Percentiles rank a stretch among this genome's conserved stretches.
phyloP scores from a whole-genome alignment of 1,139 yeast species.

The Chernovozyma sophiae-reginae region DNA sequence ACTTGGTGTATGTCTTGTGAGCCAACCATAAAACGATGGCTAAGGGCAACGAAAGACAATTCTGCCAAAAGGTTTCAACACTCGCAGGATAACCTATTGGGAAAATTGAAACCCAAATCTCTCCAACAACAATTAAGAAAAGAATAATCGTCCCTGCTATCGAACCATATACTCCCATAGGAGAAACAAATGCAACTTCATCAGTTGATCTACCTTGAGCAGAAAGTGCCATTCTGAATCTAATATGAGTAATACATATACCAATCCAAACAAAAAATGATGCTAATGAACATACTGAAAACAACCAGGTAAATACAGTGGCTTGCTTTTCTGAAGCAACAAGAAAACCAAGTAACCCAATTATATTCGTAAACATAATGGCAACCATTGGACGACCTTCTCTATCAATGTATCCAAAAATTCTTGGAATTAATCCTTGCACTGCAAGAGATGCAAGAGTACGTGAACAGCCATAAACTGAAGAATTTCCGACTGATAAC shows the following conservation, averaged over 20 bases:
- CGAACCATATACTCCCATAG: slow-evolving; percentile 48
- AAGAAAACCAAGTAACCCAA: slow-evolving; percentile 63
- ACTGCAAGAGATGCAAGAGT: slow-evolving; percentile 52
- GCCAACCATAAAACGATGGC: slow-evolving; percentile 32
- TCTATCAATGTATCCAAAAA: slow-evolving; percentile 51
- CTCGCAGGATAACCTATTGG: slow-evolving; percentile 36
- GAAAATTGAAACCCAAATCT: slow-evolving; percentile 43
- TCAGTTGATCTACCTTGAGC: slow-evolving; percentile 34
- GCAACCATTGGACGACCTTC: slow-evolving; percentile 57
- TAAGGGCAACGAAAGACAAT: slow-evolving; percentile 48
- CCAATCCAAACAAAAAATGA: slow-evolving; percentile 53
- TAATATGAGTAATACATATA: slow-evolving; percentile 28
- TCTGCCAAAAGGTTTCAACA: slow-evolving; percentile 37
- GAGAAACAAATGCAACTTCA: slow-evolving; percentile 46
- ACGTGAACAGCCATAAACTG: slow-evolving; percentile 54
- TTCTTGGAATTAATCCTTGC: slow-evolving; percentile 41
- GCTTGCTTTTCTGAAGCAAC: slow-evolving; percentile 46
- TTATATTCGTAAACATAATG: slow-evolving; percentile 41
- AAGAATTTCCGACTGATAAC: slow-evolving; percentile 52
- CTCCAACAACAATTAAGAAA: slow-evolving; percentile 40
- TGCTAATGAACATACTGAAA: slow-evolving; percentile 61
- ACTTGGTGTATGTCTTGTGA: slow-evolving; percentile 23
- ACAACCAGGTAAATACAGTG: slow-evolving; percentile 59
- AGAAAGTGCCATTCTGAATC: slow-evolving; percentile 23
- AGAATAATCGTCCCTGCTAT: slow-evolving; percentile 39